Base-by-base conservation (phyloP, 306 rosid genomes). In the Quercus glauca region DNA sequence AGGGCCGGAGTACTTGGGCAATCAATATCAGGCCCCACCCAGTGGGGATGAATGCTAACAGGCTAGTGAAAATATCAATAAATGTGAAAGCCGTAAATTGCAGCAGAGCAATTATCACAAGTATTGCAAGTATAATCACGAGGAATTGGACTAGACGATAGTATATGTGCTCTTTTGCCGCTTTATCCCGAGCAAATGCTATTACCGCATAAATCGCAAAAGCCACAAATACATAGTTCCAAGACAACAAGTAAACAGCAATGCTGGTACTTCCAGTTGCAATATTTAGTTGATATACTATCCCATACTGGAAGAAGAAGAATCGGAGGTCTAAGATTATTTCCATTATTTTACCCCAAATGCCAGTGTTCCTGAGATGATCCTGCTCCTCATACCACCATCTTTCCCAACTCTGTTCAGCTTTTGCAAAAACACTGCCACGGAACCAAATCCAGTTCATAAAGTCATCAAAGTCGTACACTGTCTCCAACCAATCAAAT, bases 301-400 rank as follows among this genome's bases (percentile, higher is more conserved):
- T 81, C 21, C 96, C 97, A 63, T 89, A 94, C 63, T 93, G 98
- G 83, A 93, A 93, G 69, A 89, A 31, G 85, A 93, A 93, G 86
- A 93, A 94, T 25, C 98, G 89, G 13, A 94, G 89, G 83, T 92
- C 97, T 75, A 94, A 74, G 79, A 93, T 56, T 55, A 92, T 80
- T 87, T 94, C 97, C 76, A 85, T n/a, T 73, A 94, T 17, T 88
- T 90, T 90, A 59, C 96, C 98, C 97, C 91, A 86, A 19, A 84
- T 11, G 21, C 98, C 98, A 33, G 96, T 94, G 29, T 78, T 71
- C 85, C 74, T 89, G 31, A 94, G 82, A 83, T 94, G 98, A 81
- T 90, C 97, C 81, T 92, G 96, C 80, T 92, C 97, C 80, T 94
- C 98, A 19, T 90, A 89, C 97, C 98, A 94, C 98, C 98, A 94